Evolutionary conservation across 306 rosid genomes (phyloP).

Genomic region (Pterocarpus santalinus): DNA sequence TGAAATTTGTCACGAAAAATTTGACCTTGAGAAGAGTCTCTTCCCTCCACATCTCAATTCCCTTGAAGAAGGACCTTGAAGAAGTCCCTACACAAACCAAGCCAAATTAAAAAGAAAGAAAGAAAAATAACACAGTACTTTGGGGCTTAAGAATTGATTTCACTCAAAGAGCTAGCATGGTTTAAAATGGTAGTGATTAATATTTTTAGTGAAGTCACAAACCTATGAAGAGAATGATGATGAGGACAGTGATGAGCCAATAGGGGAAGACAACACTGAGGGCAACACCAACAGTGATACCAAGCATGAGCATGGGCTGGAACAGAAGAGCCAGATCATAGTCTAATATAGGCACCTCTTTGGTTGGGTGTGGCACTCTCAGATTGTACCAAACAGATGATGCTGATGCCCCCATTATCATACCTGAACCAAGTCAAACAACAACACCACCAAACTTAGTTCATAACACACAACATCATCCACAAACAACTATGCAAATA

Average conservation of each 20-base stretch:
- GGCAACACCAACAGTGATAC: conserved; percentile 86
- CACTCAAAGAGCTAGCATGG: background rate
- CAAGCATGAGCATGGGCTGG: conserved; percentile 97
- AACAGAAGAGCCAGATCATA: conserved; percentile 89
- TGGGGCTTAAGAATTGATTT: background rate
- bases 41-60: conserved; percentile 78
- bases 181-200: background rate
- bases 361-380: conserved; percentile 88
- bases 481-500: background rate
- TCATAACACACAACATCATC: background rate
- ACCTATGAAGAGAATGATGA: conserved; percentile 87
- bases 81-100: conserved; percentile 69
- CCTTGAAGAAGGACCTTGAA: conserved; percentile 81
- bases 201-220: background rate
- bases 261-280: conserved; percentile 95
- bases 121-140: background rate
- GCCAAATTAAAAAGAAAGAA: background rate
- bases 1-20: background rate
- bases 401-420: conserved; percentile 95
- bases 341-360: conserved; percentile 83
- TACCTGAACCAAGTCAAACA: conserved; percentile 61
- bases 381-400: conserved; percentile 94
- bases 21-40: conserved; percentile 74
- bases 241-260: conserved; percentile 92
- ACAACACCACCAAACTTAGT: background rate